phyloP scores from a whole-genome alignment of 2,329 filamentous ascomycete genomes.

The Sordariomycetes sp. region DNA sequence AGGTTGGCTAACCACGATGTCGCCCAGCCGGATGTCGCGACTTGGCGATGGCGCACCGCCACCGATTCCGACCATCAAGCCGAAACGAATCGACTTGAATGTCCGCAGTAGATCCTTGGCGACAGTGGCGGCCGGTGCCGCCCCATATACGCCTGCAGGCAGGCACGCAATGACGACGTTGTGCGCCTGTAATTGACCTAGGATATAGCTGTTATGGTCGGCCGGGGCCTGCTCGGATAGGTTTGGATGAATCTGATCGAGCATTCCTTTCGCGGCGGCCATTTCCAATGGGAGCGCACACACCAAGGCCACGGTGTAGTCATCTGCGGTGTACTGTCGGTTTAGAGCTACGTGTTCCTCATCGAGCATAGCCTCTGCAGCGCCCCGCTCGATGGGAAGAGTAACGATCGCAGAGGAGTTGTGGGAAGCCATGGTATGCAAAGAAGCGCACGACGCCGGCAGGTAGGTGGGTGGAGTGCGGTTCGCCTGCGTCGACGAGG shows the following conservation, averaged over 20 bases:
- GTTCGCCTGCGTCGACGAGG: no score
- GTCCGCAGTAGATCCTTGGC: slow-evolving; percentile 19
- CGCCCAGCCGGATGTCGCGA: slow-evolving; percentile 12
- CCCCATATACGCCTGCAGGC: slow-evolving; percentile 18
- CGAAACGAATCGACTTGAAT: slow-evolving; percentile 17
- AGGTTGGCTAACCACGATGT: slow-evolving; percentile 12
- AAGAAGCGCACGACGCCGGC: no score
- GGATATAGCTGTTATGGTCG: slow-evolving; percentile 12
- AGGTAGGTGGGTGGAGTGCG: no score
- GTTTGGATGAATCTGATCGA: slow-evolving; percentile 16
- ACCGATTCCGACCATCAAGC: slow-evolving; percentile 13
- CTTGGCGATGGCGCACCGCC: slow-evolving; percentile 11
- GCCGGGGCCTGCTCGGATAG: slow-evolving; percentile 1
- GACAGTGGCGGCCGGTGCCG: slow-evolving; percentile 17
- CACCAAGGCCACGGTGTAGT: slow-evolving; percentile 21
- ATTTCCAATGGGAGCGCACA: slow-evolving; percentile 16
- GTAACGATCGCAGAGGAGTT: no score
- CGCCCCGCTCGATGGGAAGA: no score
- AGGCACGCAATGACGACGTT: slow-evolving; percentile 20
- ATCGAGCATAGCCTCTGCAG: no score
- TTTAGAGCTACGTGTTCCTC: no score
- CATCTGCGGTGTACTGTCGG: no score
- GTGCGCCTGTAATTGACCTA: slow-evolving; percentile 17
- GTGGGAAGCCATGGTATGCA: no score
- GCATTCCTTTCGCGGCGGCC: slow-evolving; percentile 14